Conservation (phyloP, 352 stramenopile species). For the Peronospora farinosa region DNA sequence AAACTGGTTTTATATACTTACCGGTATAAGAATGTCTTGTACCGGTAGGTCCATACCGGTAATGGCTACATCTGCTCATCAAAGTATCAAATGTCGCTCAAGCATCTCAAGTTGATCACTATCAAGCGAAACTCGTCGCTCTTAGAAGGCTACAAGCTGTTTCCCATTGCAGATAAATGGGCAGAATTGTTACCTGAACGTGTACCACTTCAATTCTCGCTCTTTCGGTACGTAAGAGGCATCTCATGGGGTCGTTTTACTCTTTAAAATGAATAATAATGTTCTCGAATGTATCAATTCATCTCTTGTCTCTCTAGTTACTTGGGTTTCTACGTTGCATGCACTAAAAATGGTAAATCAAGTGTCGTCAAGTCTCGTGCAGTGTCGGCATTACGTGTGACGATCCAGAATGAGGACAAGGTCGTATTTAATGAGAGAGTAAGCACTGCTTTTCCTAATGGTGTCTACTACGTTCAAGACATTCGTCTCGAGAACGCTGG, state of each 20-base stretch:
- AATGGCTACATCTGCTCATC: too few relatives aligned
- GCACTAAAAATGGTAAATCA: slow-evolving; percentile 58
- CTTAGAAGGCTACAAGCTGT: slow-evolving; percentile 56
- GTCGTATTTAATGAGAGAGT: slow-evolving; percentile 62
- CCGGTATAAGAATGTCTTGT: too few relatives aligned
- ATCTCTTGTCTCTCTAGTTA: slow-evolving; percentile 26
- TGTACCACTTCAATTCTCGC: slow-evolving; percentile 67
- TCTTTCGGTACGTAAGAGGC: slow-evolving; percentile 48
- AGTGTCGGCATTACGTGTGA: slow-evolving; percentile 51
- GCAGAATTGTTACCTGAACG: slow-evolving; percentile 53
- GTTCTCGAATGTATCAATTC: background rate
- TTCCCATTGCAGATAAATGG: slow-evolving; percentile 65
- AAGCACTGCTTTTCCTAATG: slow-evolving; percentile 53
- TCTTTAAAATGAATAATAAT: background rate
- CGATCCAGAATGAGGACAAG: slow-evolving; percentile 75
- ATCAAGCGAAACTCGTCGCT: slow-evolving; percentile 37
- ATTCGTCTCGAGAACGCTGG: slow-evolving; percentile 53
- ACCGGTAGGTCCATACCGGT: too few relatives aligned
- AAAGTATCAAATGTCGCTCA: slow-evolving; percentile 38
- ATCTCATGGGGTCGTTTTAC: too few relatives aligned
- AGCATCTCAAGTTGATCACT: slow-evolving; percentile 62
- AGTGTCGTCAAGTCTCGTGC: slow-evolving; percentile 48
- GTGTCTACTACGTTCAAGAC: slow-evolving; percentile 78
- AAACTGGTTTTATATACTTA: too few relatives aligned
- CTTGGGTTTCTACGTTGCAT: slow-evolving; percentile 70